Percentiles rank a stretch among this genome's conserved stretches.
Conservation (phyloP, 345 rosid genomes). For the Citrus sp. region DNA sequence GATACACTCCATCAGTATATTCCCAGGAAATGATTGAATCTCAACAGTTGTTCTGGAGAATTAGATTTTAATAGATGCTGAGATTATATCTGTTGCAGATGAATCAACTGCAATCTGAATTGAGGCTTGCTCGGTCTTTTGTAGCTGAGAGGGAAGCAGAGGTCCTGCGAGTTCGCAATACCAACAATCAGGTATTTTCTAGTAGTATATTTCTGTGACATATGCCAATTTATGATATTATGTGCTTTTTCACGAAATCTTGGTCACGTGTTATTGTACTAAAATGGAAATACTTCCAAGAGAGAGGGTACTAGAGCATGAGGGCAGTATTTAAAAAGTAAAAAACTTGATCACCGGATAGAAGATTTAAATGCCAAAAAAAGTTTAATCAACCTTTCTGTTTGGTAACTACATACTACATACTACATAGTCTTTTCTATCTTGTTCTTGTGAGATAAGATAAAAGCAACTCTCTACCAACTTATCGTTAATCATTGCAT, state of each 20-base stretch:
- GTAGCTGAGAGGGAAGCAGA: slow-evolving; percentile 90
- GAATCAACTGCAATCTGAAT: slow-evolving; percentile 89
- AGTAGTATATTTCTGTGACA: neutral
- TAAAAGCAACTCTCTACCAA: neutral
- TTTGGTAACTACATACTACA: neutral
- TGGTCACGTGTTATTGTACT: neutral
- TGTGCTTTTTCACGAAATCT: neutral
- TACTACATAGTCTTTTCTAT: neutral
- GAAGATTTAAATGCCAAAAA: neutral
- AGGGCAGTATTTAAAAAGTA: neutral
- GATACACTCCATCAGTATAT: neutral
- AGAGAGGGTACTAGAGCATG: neutral
- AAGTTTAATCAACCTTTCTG: neutral
- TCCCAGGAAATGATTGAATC: neutral
- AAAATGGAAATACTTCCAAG: neutral
- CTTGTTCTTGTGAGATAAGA: too few relatives aligned
- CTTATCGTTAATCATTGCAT: neutral
- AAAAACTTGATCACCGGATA: neutral
- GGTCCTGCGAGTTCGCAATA: slow-evolving; percentile 62
- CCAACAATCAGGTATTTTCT: slow-evolving; percentile 69
- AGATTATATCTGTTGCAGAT: slow-evolving; percentile 41
- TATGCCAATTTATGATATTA: neutral
- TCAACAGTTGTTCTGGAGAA: neutral
- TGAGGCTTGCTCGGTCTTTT: slow-evolving; percentile 83
- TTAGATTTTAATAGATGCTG: neutral